Evolutionary conservation across 2,329 filamentous ascomycete species (phyloP).

Genomic region (Colletotrichum eleusines): DNA sequence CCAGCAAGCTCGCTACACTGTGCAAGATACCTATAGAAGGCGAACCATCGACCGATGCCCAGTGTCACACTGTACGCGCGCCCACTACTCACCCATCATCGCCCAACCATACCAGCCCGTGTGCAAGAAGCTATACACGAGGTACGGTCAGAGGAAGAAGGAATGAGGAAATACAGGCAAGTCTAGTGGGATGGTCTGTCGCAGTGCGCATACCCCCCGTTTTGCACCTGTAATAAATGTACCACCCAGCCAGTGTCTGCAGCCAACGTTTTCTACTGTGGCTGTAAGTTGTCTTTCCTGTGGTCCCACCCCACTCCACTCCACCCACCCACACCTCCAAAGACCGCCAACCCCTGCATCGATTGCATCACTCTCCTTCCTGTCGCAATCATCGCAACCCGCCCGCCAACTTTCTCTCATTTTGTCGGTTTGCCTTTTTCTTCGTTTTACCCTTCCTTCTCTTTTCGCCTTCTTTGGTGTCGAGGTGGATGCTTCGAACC

Average conservation of each 20-base stretch:
- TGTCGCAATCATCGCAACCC: slow-evolving; percentile 27
- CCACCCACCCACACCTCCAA: not conserved
- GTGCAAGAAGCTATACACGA: not conserved
- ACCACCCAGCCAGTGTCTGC: slow-evolving; percentile 19
- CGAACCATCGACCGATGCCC: not conserved
- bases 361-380: slow-evolving; percentile 42
- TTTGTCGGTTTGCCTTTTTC: not conserved
- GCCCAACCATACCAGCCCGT: not conserved
- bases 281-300: not conserved
- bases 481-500: not conserved
- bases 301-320: not conserved
- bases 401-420: slow-evolving; percentile 7
- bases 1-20: too few relatives aligned
- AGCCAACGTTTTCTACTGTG: slow-evolving; percentile 32
- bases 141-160: slow-evolving; percentile 14
- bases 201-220: slow-evolving; percentile 11
- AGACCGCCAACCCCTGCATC: slow-evolving; percentile 39
- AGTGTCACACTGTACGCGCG: slow-evolving; percentile 22
- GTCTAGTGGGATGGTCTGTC: not conserved
- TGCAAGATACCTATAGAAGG: too few relatives aligned
- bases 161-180: slow-evolving; percentile 20
- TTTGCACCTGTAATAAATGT: slow-evolving; percentile 11
- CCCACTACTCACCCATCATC: not conserved
- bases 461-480: not conserved
- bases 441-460: not conserved